phyloP scores from a whole-genome alignment of 2,329 filamentous ascomycete species.

The Pleoardoris graminearum region DNA sequence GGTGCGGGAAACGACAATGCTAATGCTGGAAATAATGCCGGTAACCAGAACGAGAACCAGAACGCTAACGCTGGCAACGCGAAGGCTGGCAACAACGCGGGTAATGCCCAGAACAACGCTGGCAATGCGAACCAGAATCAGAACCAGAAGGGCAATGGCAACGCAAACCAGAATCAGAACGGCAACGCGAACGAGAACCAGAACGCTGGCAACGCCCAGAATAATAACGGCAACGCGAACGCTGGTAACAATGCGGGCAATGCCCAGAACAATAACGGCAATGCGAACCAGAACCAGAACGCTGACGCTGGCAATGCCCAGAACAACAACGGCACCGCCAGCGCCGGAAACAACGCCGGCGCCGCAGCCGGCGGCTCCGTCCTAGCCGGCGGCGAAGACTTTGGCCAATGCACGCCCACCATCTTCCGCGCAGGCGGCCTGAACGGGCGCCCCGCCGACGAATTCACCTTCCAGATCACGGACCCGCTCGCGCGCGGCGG shows the following conservation, averaged over 20 bases:
- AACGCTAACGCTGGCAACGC: slow-evolving; percentile 8
- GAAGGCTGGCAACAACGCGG: slow-evolving; percentile 9
- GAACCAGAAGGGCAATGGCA: slow-evolving; percentile 21
- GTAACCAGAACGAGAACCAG: slow-evolving; percentile 10
- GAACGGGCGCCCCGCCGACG: slow-evolving; percentile 55
- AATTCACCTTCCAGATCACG: slow-evolving; percentile 70
- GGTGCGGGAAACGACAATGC: slow-evolving; percentile 17
- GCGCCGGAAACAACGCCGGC: slow-evolving; percentile 8
- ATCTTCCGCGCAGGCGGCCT: slow-evolving; percentile 66
- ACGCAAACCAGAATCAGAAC: slow-evolving; percentile 10
- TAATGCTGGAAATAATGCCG: slow-evolving; percentile 9
- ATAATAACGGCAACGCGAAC: slow-evolving; percentile 13
- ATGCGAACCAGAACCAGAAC: slow-evolving; percentile 3
- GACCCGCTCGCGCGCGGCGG: slow-evolving; percentile 63
- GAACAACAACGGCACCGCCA: slow-evolving; percentile 15
- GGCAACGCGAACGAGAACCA: slow-evolving; percentile 11
- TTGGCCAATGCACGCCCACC: slow-evolving; percentile 44
- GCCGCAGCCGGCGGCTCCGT: slow-evolving; percentile 13
- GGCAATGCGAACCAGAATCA: slow-evolving; percentile 12
- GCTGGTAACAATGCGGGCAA: slow-evolving; percentile 4
- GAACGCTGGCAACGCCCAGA: neutral
- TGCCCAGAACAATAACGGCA: slow-evolving; percentile 11
- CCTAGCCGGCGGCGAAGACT: slow-evolving; percentile 35
- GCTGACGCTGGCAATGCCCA: slow-evolving; percentile 17
- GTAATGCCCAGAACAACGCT: slow-evolving; percentile 14